Evolutionary conservation across 768 basidiomycete genomes (phyloP).

Genomic region (Termitomyces sp.): DNA sequence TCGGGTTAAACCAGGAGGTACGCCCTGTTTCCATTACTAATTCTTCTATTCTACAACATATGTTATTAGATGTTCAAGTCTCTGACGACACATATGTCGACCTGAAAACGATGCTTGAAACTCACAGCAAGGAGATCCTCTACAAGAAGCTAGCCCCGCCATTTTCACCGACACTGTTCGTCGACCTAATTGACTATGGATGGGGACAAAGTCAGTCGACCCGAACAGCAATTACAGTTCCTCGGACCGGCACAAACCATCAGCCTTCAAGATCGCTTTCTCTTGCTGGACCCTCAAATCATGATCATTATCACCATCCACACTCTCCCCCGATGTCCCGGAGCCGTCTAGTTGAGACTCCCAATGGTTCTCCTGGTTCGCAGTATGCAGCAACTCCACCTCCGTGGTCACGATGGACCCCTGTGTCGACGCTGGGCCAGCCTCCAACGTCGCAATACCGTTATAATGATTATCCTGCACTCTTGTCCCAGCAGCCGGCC

Average conservation of each 20-base stretch:
- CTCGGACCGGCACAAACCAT: conserved; percentile 17
- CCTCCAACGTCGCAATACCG: conserved; percentile 39
- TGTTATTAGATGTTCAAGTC: conserved; percentile 30
- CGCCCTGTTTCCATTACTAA: conserved; percentile 15
- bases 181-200: conserved; percentile 64
- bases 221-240: conserved; percentile 15
- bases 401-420: conserved; percentile 46
- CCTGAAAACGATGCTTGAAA: conserved; percentile 67
- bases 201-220: conserved; percentile 45
- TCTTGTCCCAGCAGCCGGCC: conserved; percentile 29
- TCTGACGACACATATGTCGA: conserved; percentile 58
- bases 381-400: conserved; percentile 26
- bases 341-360: conserved; percentile 6
- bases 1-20: conserved; percentile 61
- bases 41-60: conserved; percentile 6
- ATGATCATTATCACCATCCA: conserved; percentile 9
- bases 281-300: conserved; percentile 12
- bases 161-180: conserved; percentile 61
- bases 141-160: conserved; percentile 63
- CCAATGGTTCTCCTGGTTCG: conserved; percentile 12
- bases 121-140: conserved; percentile 64
- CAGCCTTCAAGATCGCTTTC: conserved; percentile 11
- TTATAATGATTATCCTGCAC: conserved; percentile 24
- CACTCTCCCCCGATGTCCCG: conserved; percentile 13
- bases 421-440: conserved; percentile 37